A percentile compares a stretch with the other conserved stretches of the same genome.
Evolutionary conservation across 192 early-diverging fungal species (phyloP).

Genomic region (Podila clonocystis): DNA sequence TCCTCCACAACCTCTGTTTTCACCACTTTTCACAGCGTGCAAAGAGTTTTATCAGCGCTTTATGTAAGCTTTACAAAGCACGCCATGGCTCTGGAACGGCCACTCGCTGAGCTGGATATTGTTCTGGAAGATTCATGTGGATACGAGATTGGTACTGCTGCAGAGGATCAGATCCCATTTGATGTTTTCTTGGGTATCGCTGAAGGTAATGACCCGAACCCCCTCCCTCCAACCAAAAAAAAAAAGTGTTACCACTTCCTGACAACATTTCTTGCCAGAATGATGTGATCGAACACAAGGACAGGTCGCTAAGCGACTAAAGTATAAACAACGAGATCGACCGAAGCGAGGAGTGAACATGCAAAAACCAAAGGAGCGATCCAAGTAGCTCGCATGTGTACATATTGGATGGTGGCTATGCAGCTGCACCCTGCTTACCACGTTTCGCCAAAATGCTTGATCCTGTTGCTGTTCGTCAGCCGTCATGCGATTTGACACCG

Average conservation of each 20-base stretch:
- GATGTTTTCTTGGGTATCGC: conserved; percentile 54
- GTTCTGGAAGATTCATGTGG: conserved; percentile 70
- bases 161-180: conserved; percentile 27
- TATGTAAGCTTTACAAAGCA: conserved; percentile 62
- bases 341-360: background rate
- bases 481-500: too few species aligned
- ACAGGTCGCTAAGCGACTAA: too few species aligned
- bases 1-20: background rate
- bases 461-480: too few species aligned
- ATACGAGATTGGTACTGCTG: conserved; percentile 57
- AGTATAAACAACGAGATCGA: background rate
- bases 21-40: conserved; percentile 30
- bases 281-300: background rate
- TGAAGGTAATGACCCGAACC: conserved; percentile 39
- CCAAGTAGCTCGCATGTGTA: background rate
- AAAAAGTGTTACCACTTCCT: background rate
- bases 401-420: too few species aligned
- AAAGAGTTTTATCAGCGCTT: conserved; percentile 38
- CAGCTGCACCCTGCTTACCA: too few species aligned
- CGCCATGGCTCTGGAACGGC: conserved; percentile 49
- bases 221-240: background rate
- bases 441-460: too few species aligned
- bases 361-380: background rate
- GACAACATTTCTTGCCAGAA: background rate
- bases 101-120: conserved; percentile 64